Evolutionary conservation across 352 stramenopile genomes (phyloP).

Genomic region (Phytopythium delawarense): DNA sequence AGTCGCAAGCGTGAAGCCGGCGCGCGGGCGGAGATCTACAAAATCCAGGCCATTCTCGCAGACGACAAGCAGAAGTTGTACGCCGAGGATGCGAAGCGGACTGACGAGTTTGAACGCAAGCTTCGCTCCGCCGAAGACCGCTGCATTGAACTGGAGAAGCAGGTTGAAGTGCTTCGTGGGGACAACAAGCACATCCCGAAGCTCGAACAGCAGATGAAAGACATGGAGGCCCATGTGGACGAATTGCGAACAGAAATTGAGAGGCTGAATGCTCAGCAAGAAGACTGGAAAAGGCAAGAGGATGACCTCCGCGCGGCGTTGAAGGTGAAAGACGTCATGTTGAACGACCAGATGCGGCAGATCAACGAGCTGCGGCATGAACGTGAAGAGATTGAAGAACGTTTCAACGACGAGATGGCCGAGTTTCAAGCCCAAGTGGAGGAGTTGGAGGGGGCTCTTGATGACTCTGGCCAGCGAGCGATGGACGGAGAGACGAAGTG

Average conservation of each 20-base stretch:
- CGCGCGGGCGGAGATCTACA: slow-evolving; percentile 32
- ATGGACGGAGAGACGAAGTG: slow-evolving; percentile 30
- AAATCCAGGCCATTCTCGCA: slow-evolving; percentile 39
- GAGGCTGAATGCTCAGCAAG: slow-evolving; percentile 14
- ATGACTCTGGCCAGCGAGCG: slow-evolving; percentile 46
- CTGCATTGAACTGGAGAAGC: slow-evolving; percentile 25
- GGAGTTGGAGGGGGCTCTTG: slow-evolving; percentile 53
- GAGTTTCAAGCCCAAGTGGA: slow-evolving; percentile 52
- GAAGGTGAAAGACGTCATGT: slow-evolving; percentile 74
- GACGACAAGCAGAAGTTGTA: slow-evolving; percentile 51
- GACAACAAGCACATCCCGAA: slow-evolving; percentile 15
- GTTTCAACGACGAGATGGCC: slow-evolving; percentile 44
- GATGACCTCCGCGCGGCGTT: slow-evolving; percentile 48
- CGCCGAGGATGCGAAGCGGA: slow-evolving; percentile 33
- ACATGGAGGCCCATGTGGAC: slow-evolving; percentile 10
- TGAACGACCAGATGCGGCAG: slow-evolving; percentile 57
- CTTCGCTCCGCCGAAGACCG: slow-evolving; percentile 22
- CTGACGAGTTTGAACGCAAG: slow-evolving; percentile 39
- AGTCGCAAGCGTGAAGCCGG: slow-evolving; percentile 46
- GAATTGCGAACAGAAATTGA: slow-evolving; percentile 23
- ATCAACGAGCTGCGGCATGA: slow-evolving; percentile 35
- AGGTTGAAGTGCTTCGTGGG: slow-evolving; percentile 19
- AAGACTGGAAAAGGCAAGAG: slow-evolving; percentile 38
- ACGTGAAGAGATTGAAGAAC: slow-evolving; percentile 23
- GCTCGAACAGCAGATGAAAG: slow-evolving; percentile 22